phyloP scores from a whole-genome alignment of 345 rosid species.

The Viola odorata region DNA sequence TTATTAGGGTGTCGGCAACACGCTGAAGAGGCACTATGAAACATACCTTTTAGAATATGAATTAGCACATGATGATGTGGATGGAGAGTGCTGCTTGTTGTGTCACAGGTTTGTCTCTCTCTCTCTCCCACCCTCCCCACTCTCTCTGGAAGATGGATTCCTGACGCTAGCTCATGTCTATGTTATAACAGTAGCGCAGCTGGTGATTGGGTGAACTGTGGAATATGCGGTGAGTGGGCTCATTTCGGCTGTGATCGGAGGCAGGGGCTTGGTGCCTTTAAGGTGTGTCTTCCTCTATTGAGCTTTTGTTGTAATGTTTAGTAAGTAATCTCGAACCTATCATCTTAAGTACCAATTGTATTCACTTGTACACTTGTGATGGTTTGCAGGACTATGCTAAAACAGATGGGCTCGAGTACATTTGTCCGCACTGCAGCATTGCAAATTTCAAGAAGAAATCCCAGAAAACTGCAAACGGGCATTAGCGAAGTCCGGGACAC shows the following conservation, averaged over 20 bases:
- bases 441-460: conserved; percentile 87
- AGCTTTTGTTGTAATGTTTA: not conserved
- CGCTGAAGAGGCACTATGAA: conserved; percentile 90
- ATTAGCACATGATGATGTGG: conserved; percentile 97
- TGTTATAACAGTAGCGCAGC: conserved; percentile 85
- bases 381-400: conserved; percentile 89
- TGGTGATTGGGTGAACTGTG: conserved; percentile 99
- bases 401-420: conserved; percentile 94
- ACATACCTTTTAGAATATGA: conserved; percentile 94
- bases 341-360: not conserved
- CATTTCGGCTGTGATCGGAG: conserved; percentile 99
- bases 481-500: conserved; percentile 27
- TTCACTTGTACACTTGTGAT: not conserved
- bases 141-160: not conserved
- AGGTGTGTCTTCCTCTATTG: conserved; percentile 37
- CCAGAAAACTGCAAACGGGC: conserved; percentile 66
- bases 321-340: not conserved
- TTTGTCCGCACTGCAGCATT: conserved; percentile 89
- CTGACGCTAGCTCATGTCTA: conserved; percentile 16
- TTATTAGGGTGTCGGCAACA: conserved; percentile 89
- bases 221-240: conserved; percentile 99
- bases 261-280: conserved; percentile 97
- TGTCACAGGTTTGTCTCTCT: conserved; percentile 67
- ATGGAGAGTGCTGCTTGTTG: conserved; percentile 94
- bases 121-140: not conserved